Percentiles rank a stretch among this genome's conserved stretches.
phyloP scores from a whole-genome alignment of 805 yeast species.

The Yamadazyma sp. region DNA sequence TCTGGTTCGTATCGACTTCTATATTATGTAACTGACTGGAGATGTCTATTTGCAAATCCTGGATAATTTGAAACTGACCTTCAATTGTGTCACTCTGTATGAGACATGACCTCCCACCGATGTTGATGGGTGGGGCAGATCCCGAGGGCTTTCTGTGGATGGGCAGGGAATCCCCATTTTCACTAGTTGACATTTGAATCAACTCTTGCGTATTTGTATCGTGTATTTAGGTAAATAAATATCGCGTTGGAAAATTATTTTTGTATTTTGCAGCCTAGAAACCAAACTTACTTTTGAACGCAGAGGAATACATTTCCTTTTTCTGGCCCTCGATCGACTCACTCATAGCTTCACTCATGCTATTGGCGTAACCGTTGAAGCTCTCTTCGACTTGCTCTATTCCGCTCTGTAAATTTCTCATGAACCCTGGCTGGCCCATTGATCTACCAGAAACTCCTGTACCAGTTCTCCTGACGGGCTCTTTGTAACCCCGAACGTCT shows the following conservation, averaged over 20 bases:
- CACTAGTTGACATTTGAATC: neutral
- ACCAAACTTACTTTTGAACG: slow-evolving; percentile 55
- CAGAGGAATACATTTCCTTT: slow-evolving; percentile 49
- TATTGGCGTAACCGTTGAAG: slow-evolving; percentile 57
- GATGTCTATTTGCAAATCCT: slow-evolving; percentile 1
- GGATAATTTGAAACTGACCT: slow-evolving; percentile 1
- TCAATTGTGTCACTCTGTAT: slow-evolving; percentile 1
- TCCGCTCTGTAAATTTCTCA: slow-evolving; percentile 51
- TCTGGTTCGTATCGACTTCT: slow-evolving; percentile 36
- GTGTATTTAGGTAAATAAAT: slow-evolving; percentile 7
- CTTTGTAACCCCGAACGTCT: slow-evolving; percentile 38
- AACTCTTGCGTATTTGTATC: neutral
- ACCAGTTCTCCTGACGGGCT: slow-evolving; percentile 45
- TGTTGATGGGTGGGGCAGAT: too few relatives aligned
- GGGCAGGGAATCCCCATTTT: slow-evolving; percentile 2
- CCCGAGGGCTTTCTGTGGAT: too few relatives aligned
- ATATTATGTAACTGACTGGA: slow-evolving; percentile 14
- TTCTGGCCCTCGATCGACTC: slow-evolving; percentile 52
- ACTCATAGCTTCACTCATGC: slow-evolving; percentile 51
- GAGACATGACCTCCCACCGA: slow-evolving; percentile 1
- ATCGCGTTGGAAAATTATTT: slow-evolving; percentile 3
- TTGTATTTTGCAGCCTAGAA: too few relatives aligned
- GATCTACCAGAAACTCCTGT: slow-evolving; percentile 37
- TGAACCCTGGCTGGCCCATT: slow-evolving; percentile 40
- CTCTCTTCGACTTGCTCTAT: slow-evolving; percentile 54